These are phyloP conservation scores for Lactarius evosmus DNA, from an alignment of 768 basidiomycete genomes.

Conservation along the genomic window DNA sequence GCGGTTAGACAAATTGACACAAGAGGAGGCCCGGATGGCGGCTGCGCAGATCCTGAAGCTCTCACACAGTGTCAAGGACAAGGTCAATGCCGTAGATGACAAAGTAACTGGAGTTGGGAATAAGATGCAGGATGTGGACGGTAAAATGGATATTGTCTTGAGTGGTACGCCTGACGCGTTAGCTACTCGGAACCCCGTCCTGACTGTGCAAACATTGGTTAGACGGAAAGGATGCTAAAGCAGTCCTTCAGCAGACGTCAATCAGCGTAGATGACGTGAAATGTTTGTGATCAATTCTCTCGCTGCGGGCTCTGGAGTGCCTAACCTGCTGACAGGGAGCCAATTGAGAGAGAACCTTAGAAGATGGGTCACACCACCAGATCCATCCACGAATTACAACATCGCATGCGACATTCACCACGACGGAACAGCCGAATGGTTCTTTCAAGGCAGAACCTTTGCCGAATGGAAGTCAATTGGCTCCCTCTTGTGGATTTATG, in stretches of 20 bases:
- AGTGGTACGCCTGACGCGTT: neutral
- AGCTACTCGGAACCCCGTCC: neutral
- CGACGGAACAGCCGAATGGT: neutral
- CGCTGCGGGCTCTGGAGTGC: neutral
- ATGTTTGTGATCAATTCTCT: neutral
- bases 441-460: neutral
- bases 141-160: neutral
- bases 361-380: neutral
- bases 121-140: neutral
- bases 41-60: neutral
- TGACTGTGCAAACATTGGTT: neutral
- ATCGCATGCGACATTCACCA: neutral
- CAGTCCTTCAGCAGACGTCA: no score
- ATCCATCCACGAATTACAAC: neutral
- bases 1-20: neutral
- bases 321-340: neutral
- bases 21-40: neutral
- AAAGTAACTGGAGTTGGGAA: neutral
- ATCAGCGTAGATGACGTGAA: neutral
- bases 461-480: neutral
- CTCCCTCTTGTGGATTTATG: neutral
- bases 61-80: neutral
- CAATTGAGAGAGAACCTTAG: neutral
- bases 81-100: neutral
- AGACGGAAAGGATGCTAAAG: neutral